Conservation (phyloP, 169 alveolate genomes). For the Sarcocystis neurona region DNA sequence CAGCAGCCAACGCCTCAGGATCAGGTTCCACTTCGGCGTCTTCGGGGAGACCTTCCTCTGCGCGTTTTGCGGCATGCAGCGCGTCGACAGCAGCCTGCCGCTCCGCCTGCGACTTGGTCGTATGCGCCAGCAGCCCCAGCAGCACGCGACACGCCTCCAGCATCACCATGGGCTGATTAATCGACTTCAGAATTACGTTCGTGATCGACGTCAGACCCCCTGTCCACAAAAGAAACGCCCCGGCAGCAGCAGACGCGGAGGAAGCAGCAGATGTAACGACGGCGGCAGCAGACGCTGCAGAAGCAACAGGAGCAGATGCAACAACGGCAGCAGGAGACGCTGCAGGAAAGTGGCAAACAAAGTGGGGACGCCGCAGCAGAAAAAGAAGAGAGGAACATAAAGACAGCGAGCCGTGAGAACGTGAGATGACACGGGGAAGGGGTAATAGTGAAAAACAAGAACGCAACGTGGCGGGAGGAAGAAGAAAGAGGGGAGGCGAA, state of each 20-base stretch:
- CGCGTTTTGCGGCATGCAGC: slow-evolving; percentile 18
- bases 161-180: slow-evolving; percentile 82
- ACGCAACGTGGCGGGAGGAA: too few relatives aligned
- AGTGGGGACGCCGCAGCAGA: background rate
- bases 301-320: background rate
- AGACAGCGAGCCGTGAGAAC: too few relatives aligned
- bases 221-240: background rate
- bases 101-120: slow-evolving; percentile 58
- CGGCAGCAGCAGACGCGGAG: background rate
- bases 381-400: too few relatives aligned
- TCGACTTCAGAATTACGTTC: slow-evolving; percentile 77
- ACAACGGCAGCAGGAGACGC: background rate
- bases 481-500: too few relatives aligned
- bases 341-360: background rate
- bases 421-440: too few relatives aligned
- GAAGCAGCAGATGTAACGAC: background rate
- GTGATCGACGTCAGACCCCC: slow-evolving; percentile 86
- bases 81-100: slow-evolving; percentile 67
- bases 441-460: too few relatives aligned
- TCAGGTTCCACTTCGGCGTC: slow-evolving; percentile 59
- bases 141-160: slow-evolving; percentile 79
- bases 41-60: background rate
- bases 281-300: background rate
- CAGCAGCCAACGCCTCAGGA: slow-evolving; percentile 60
- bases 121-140: slow-evolving; percentile 56